Percentiles rank a stretch among this genome's conserved stretches.
Conservation (phyloP, 352 stramenopile genomes). For the Phytophthora tentaculata region DNA sequence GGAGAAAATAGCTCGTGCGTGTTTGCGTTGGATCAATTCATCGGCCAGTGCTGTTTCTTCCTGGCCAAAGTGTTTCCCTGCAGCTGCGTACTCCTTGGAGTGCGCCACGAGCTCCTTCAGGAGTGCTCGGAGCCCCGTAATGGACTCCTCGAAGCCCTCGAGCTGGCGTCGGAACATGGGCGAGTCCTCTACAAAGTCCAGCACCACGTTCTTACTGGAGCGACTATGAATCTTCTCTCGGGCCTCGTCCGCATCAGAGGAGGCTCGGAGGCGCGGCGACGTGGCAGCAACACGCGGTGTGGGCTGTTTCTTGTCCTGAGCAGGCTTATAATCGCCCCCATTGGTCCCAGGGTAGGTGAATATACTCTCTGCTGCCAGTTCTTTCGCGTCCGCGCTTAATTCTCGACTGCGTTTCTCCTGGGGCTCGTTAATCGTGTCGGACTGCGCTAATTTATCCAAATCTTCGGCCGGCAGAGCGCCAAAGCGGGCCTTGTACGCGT, state of each 20-base stretch:
- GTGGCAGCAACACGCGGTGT: slow-evolving; percentile 11
- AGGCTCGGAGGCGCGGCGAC: slow-evolving; percentile 15
- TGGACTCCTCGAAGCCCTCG: slow-evolving; percentile 81
- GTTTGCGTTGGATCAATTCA: slow-evolving; percentile 79
- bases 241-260: slow-evolving; percentile 20
- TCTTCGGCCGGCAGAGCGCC: slow-evolving; percentile 50
- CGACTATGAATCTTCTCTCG: slow-evolving; percentile 33
- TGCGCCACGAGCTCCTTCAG: slow-evolving; percentile 74
- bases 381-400: slow-evolving; percentile 24
- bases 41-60: slow-evolving; percentile 75
- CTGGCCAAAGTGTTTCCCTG: slow-evolving; percentile 69
- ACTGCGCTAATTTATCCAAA: slow-evolving; percentile 35
- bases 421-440: slow-evolving; percentile 19
- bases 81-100: slow-evolving; percentile 80
- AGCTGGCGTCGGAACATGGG: slow-evolving; percentile 86
- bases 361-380: slow-evolving; percentile 14
- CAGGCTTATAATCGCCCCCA: slow-evolving; percentile 2
- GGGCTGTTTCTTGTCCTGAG: slow-evolving; percentile 15
- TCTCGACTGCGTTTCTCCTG: slow-evolving; percentile 22
- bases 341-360: neutral
- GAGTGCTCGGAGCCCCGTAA: slow-evolving; percentile 64
- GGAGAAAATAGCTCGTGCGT: slow-evolving; percentile 86
- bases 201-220: slow-evolving; percentile 76
- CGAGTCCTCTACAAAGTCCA: slow-evolving; percentile 89
- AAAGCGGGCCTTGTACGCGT: slow-evolving; percentile 62